Conservation (phyloP, 2,329 filamentous ascomycete species). For the Acrocalymma vagum region DNA sequence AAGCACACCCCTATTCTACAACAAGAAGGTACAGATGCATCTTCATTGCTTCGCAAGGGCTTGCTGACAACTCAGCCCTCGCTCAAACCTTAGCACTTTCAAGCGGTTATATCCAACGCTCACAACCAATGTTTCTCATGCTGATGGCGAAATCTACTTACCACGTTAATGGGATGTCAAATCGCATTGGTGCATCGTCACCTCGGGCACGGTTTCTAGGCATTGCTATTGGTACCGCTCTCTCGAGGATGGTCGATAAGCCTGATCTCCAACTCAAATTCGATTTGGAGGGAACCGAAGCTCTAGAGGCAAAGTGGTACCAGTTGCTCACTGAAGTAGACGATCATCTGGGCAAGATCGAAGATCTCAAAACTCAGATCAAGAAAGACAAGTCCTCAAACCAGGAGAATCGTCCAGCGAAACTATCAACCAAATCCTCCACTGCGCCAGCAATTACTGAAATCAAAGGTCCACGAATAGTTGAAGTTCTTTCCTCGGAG, state of each 20-base stretch:
- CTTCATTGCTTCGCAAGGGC: not conserved
- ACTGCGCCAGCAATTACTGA: conserved; percentile 27
- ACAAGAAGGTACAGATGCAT: conserved; percentile 75
- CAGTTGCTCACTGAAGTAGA: conserved; percentile 69
- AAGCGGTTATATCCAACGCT: conserved; percentile 77
- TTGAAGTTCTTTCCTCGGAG: conserved; percentile 62
- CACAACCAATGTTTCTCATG: conserved; percentile 70
- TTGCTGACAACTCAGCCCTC: conserved; percentile 66
- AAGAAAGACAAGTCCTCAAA: conserved; percentile 7
- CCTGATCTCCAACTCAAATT: conserved; percentile 81
- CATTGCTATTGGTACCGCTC: conserved; percentile 83
- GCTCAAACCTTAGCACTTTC: conserved; percentile 80
- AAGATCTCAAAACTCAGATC: conserved; percentile 28
- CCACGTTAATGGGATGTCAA: conserved; percentile 84
- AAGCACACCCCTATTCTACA: conserved; percentile 83
- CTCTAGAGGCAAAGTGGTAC: conserved; percentile 78
- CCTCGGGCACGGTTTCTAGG: conserved; percentile 80
- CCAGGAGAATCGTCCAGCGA: conserved; percentile 9
- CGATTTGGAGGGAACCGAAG: conserved; percentile 79
- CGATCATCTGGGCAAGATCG: conserved; percentile 66
- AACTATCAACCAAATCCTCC: conserved; percentile 9
- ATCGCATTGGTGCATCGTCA: conserved; percentile 81
- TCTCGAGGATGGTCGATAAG: conserved; percentile 70
- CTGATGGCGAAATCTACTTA: conserved; percentile 74
- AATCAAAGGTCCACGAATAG: conserved; percentile 53